Conservation (phyloP, 1,284 basidiomycete genomes). For the Cryptococcus amylolentus region DNA sequence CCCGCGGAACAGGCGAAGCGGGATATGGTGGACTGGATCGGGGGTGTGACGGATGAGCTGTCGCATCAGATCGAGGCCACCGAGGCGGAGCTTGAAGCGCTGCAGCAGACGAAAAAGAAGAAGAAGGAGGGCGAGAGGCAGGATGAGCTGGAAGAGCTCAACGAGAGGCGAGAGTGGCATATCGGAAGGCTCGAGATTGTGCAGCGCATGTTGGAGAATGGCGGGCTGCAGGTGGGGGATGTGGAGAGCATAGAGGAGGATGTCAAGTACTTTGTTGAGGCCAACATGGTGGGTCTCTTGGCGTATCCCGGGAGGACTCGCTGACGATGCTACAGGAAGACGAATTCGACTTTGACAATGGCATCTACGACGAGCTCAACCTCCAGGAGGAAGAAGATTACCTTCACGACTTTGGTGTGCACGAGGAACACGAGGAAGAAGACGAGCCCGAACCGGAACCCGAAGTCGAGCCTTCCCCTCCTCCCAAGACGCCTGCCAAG, state of each 20-base stretch:
- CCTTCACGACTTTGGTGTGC: slow-evolving; percentile 71
- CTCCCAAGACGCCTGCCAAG: slow-evolving; percentile 41
- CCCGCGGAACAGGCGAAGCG: slow-evolving; percentile 96
- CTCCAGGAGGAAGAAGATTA: slow-evolving; percentile 87
- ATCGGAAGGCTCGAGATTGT: slow-evolving; percentile 89
- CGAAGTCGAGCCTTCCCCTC: slow-evolving; percentile 1
- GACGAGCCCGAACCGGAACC: slow-evolving; percentile 44
- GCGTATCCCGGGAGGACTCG: not conserved
- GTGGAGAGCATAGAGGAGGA: slow-evolving; percentile 86
- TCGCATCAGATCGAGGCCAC: slow-evolving; percentile 88
- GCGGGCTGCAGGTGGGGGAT: slow-evolving; percentile 76
- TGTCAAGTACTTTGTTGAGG: slow-evolving; percentile 94
- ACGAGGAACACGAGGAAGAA: slow-evolving; percentile 56
- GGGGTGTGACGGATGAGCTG: slow-evolving; percentile 84
- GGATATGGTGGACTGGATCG: slow-evolving; percentile 83
- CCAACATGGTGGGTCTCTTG: slow-evolving; percentile 71
- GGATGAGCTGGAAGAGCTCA: slow-evolving; percentile 80
- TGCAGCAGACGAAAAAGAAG: slow-evolving; percentile 61
- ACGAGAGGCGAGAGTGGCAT: slow-evolving; percentile 96
- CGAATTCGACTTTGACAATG: slow-evolving; percentile 95
- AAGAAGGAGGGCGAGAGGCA: slow-evolving; percentile 68
- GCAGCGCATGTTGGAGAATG: slow-evolving; percentile 89
- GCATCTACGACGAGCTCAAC: slow-evolving; percentile 96
- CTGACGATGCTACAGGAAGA: slow-evolving; percentile 65
- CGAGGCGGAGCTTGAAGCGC: slow-evolving; percentile 89